Evolutionary conservation across 2,329 filamentous ascomycete species (phyloP).

Genomic region (Fusarium albidum): DNA sequence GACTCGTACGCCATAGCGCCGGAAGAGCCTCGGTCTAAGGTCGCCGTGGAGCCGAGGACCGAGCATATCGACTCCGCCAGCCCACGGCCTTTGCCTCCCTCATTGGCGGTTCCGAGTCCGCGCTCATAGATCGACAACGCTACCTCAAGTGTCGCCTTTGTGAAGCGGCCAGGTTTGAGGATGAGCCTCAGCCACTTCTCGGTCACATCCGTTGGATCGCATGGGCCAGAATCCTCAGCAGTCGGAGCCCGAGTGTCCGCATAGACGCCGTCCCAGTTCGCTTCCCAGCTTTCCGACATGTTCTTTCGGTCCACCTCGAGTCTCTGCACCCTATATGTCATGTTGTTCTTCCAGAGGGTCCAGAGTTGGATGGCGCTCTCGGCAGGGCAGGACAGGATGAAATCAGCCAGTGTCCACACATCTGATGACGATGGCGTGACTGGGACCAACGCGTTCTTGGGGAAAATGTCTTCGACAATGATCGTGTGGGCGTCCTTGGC

Average conservation of each 20-base stretch:
- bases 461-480: constrained; percentile 76
- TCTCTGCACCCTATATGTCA: constrained; percentile 76
- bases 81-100: constrained; percentile 58
- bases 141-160: constrained; percentile 80
- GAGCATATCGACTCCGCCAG: constrained; percentile 80
- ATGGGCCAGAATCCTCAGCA: constrained; percentile 65
- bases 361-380: constrained; percentile 70
- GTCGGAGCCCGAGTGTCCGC: constrained; percentile 64
- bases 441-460: constrained; percentile 67
- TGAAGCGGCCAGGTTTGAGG: constrained; percentile 84
- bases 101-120: constrained; percentile 53
- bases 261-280: constrained; percentile 75
- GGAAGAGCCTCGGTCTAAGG: constrained; percentile 67
- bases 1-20: constrained; percentile 78
- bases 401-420: constrained; percentile 83
- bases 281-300: constrained; percentile 67
- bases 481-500: constrained; percentile 71
- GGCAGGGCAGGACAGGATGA: constrained; percentile 66
- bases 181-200: constrained; percentile 90
- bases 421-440: constrained; percentile 74
- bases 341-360: constrained; percentile 87
- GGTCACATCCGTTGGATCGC: constrained; percentile 73
- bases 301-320: constrained; percentile 76
- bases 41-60: constrained; percentile 74
- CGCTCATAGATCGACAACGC: constrained; percentile 84